A percentile compares a stretch with the other conserved stretches of the same genome.
phyloP scores from a whole-genome alignment of 768 basidiomycete species.

The Scleroderma citrinum region DNA sequence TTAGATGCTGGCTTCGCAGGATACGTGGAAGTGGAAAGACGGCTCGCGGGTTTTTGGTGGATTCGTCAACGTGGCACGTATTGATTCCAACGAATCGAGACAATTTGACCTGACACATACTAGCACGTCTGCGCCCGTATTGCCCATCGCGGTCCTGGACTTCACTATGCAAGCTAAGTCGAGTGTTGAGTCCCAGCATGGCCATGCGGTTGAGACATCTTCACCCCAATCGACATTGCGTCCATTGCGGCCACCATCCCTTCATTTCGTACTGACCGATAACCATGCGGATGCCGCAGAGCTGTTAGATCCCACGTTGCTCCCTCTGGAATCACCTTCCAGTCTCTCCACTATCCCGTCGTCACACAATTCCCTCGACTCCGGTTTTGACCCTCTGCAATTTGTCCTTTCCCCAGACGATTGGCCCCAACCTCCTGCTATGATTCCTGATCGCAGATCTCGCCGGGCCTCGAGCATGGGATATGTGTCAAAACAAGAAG shows the following conservation, averaged over 20 bases:
- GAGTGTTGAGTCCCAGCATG: slow-evolving; percentile 7
- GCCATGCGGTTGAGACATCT: slow-evolving; percentile 4
- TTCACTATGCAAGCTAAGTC: slow-evolving; percentile 11
- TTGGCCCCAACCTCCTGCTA: slow-evolving; percentile 21
- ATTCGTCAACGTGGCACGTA: slow-evolving; percentile 8
- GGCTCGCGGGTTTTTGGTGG: neutral
- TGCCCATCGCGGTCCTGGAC: slow-evolving; percentile 21
- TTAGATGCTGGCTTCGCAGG: neutral
- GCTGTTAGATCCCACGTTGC: slow-evolving; percentile 10
- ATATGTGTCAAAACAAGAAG: neutral
- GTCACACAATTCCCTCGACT: slow-evolving; percentile 28
- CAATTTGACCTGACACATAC: slow-evolving; percentile 1
- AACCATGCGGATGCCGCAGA: slow-evolving; percentile 7
- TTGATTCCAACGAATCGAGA: neutral
- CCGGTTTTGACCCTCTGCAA: slow-evolving; percentile 20
- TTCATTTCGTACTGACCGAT: neutral
- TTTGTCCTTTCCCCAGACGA: slow-evolving; percentile 5
- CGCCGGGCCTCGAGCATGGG: slow-evolving; percentile 7
- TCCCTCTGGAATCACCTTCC: slow-evolving; percentile 22
- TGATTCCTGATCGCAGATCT: slow-evolving; percentile 7
- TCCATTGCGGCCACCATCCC: slow-evolving; percentile 3
- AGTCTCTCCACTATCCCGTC: slow-evolving; percentile 17
- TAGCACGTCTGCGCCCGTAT: slow-evolving; percentile 10
- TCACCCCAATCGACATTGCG: neutral
- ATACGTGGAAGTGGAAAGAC: neutral